Percentiles rank a stretch among this genome's conserved stretches.
phyloP scores from a whole-genome alignment of 805 yeast species.

The Kazachstania viticola region DNA sequence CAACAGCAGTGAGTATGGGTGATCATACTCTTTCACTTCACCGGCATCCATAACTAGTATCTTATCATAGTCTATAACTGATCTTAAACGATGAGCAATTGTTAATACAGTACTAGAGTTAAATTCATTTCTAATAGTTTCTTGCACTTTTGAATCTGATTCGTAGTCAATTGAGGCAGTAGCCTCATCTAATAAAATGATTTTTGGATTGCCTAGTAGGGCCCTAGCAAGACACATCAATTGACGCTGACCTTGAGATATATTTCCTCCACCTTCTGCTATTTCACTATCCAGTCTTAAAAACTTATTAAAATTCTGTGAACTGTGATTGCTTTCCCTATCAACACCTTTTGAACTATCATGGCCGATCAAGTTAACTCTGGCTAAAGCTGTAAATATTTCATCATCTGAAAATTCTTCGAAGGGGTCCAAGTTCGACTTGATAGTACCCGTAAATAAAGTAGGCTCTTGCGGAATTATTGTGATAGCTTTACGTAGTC shows the following conservation, averaged over 20 bases:
- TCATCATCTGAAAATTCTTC: slow-evolving; percentile 45
- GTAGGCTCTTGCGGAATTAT: slow-evolving; percentile 80
- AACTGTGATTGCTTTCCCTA: slow-evolving; percentile 3
- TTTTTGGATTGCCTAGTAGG: slow-evolving; percentile 50
- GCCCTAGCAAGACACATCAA: slow-evolving; percentile 67
- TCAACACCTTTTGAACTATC: slow-evolving; percentile 24
- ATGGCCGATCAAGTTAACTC: slow-evolving; percentile 48
- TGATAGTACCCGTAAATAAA: slow-evolving; percentile 60
- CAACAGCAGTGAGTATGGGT: slow-evolving; percentile 46
- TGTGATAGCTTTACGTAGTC: slow-evolving; percentile 58
- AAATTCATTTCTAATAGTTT: slow-evolving; percentile 63
- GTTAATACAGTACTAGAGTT: slow-evolving; percentile 57
- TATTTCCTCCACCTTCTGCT: slow-evolving; percentile 61
- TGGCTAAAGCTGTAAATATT: slow-evolving; percentile 54
- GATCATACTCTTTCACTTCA: slow-evolving; percentile 53
- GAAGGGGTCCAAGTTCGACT: slow-evolving; percentile 61
- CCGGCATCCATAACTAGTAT: slow-evolving; percentile 73
- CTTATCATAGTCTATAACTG: slow-evolving; percentile 68
- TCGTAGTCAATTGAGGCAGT: slow-evolving; percentile 73
- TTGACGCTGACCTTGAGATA: slow-evolving; percentile 75
- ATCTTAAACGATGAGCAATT: slow-evolving; percentile 69
- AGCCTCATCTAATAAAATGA: slow-evolving; percentile 66
- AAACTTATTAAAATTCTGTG: slow-evolving; percentile 34
- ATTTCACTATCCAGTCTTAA: slow-evolving; percentile 43
- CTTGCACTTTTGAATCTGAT: slow-evolving; percentile 64